Evolutionary conservation across 2,329 filamentous ascomycete genomes (phyloP), one percentile per base, ranked within the genome.

Genomic region (Sporothrix variecibatus): DNA sequence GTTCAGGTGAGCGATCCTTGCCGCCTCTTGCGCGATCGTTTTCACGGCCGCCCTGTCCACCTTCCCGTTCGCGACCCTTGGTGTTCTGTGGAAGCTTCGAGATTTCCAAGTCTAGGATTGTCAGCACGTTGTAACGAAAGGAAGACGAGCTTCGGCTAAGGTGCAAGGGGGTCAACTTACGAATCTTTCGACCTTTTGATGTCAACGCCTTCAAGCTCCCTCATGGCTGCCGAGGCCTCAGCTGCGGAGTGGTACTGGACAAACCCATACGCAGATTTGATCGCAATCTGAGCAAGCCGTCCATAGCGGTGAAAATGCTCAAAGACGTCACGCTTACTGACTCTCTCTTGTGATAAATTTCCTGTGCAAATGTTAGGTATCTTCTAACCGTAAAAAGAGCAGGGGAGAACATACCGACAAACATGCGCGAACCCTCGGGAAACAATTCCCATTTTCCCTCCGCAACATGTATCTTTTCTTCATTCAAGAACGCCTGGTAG

Each of bases 211-310:
- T 98, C 94, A 75, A 98, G 90, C 49, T 87, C 87, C 49, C 92
- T 87, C 78, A 98, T 87, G 4, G 95, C 95, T 64, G 87, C 86
- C 73, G 88, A 86, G 77, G 94, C 97, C 79, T 95, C 92, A 2
- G 88, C 86, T 3, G 91, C 85, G 40, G 94, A 91, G 77, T 97
- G 88, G 77, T 97, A 99, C 81, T 98, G 96, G 49, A 98, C 94
- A 80, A 98, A 99, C 1, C 96, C 96, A 82, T 97, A 98, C 1
- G 95, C 95, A 77, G 96, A 94, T 82, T 98, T 98, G 78, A 98
- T 94, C 0, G 94, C 97, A 75, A 98, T 96, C 81, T 99, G 96
- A 1, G 95, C 95, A 65, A 99, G 86, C 75, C 91, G 92, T 72
- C 96, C 96, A 80, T 94, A 95, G 74, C 87, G 88, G 80, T 94